Conservation (phyloP, 257 asterid genomes). For the Fraxinus excelsior region DNA sequence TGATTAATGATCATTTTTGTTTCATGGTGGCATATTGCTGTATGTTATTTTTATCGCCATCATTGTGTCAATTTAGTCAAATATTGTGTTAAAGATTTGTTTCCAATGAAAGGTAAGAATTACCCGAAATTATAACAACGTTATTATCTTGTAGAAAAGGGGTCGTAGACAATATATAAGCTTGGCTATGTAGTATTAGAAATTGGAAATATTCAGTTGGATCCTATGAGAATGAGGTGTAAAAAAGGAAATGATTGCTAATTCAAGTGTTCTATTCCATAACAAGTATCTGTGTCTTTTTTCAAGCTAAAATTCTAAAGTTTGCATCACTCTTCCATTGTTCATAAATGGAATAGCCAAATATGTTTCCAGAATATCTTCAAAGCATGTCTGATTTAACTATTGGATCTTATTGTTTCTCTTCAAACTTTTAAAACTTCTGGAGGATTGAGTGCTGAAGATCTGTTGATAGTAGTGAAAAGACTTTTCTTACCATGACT, state of each 20-base stretch:
- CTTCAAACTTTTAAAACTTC: not conserved
- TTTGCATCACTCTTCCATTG: not conserved
- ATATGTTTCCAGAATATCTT: not conserved
- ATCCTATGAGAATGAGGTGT: not conserved
- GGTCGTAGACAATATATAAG: not conserved
- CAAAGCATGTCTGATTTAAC: not conserved
- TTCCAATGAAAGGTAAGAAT: not conserved
- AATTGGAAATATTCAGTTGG: not conserved
- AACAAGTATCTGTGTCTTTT: not conserved
- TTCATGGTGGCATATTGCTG: not conserved
- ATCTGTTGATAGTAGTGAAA: not conserved
- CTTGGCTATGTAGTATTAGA: not conserved
- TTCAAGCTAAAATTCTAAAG: not conserved
- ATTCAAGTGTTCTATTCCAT: not conserved
- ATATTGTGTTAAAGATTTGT: not conserved
- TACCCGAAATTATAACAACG: not conserved
- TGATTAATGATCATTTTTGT: not conserved
- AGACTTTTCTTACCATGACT: not conserved
- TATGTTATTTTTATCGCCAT: not conserved
- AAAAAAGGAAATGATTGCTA: not conserved
- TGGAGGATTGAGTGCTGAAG: not conserved
- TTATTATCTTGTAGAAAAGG: not conserved
- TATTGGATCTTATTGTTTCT: not conserved
- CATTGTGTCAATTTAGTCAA: not conserved
- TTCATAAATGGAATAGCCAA: not conserved